Percentiles rank a stretch among this genome's conserved stretches.
phyloP scores from a whole-genome alignment of 2,329 filamentous ascomycete genomes.

The Aspergillus viridinutans region DNA sequence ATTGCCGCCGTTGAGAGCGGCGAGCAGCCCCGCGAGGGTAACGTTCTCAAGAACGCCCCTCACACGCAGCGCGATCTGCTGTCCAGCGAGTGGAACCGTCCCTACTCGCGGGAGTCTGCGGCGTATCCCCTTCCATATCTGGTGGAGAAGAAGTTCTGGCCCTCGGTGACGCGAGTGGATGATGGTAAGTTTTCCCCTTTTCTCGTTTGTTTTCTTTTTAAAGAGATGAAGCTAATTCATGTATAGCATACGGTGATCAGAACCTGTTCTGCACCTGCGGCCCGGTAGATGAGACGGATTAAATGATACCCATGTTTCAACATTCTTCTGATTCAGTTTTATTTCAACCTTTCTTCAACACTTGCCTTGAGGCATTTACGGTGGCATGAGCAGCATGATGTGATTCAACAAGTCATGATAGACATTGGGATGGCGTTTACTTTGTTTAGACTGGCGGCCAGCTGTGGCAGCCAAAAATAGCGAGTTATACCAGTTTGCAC shows the following conservation, averaged over 20 bases:
- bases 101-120: constrained; percentile 75
- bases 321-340: not conserved
- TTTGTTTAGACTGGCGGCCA: too few species aligned
- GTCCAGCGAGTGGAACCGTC: constrained; percentile 71
- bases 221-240: constrained; percentile 21
- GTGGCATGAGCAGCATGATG: not conserved
- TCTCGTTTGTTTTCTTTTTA: not conserved
- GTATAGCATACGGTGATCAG: constrained; percentile 74
- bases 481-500: too few species aligned
- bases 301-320: constrained; percentile 35
- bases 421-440: too few species aligned
- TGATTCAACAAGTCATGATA: not conserved
- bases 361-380: not conserved
- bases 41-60: constrained; percentile 84
- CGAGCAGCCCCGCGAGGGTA: constrained; percentile 66
- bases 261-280: constrained; percentile 95
- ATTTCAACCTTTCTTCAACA: constrained; percentile 13
- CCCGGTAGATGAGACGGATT: constrained; percentile 62
- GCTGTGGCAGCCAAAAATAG: too few species aligned
- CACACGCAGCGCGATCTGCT: constrained; percentile 82
- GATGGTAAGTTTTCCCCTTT: constrained; percentile 63
- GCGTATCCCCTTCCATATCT: constrained; percentile 81
- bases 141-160: constrained; percentile 98
- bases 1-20: constrained; percentile 81
- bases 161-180: constrained; percentile 77